Base-by-base conservation (phyloP, 495 filamentous ascomycete genomes). In the Annulohypoxylon bovei region DNA sequence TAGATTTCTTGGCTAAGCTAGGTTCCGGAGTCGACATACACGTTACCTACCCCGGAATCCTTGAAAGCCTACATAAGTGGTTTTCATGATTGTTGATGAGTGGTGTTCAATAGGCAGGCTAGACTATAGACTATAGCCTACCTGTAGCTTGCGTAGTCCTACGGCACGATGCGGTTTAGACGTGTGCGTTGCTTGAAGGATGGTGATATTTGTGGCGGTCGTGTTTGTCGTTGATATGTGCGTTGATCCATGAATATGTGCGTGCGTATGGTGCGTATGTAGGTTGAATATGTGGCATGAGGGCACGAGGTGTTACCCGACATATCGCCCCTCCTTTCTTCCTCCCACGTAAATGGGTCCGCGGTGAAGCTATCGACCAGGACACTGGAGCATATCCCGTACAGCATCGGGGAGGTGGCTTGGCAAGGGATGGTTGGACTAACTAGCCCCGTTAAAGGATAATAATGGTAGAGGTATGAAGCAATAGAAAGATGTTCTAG, bases 171-270 rank as follows among this genome's bases (percentile, higher is more conserved):
- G 60, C 32, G 28, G 44, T 42, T 59, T 53, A 22, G 20, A 53
- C 54, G 67, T 70, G 30, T 37, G 27, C 18, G 9, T 46, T 49
- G 30, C 47, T 47, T 30, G 14, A 18, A 50, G 55, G 54, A 44
- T 68, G 63, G 55, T 55, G 52, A 65, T 59, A 64, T 55, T 35
- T n/a, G 60, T 65, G 55, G 64, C 59, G 55, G 55, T 68, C 64
- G 64, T 72, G 63, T 64, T 67, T 67, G 68, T 54, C 40, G 64
- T 71, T 59, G 54, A 57, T 46, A 64, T 47, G 44, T 47, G 44
- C 44, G 20, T 47, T 47, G 7, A n/a, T 42, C 4, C 6, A 3
- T 7, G 37, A 40, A 40, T 40, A 40, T 11, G 37, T 40, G 12
- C 37, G n/a, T 8, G 37, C 12, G 37, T n/a, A 40, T 40, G 37